phyloP scores from a whole-genome alignment of 1,284 basidiomycete genomes.

The Ustilago tritici region DNA sequence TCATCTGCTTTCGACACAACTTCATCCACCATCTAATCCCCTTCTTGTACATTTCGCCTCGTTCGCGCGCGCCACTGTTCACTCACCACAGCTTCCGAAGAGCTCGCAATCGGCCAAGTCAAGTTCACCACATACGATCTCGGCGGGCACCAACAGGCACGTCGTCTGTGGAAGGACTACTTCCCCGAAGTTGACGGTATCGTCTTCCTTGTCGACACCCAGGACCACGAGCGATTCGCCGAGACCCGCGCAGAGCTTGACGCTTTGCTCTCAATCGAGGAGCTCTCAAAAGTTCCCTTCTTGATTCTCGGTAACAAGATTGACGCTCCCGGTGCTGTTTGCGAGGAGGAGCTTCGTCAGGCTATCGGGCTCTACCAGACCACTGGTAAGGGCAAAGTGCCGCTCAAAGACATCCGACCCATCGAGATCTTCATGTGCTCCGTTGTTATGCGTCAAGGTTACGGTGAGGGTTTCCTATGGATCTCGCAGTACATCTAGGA shows the following conservation, averaged over 20 bases:
- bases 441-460: constrained; percentile 97
- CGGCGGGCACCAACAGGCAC: constrained; percentile 96
- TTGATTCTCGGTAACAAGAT: constrained; percentile 99
- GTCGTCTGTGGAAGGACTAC: constrained; percentile 99
- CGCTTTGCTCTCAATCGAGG: constrained; percentile 89
- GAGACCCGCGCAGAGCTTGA: constrained; percentile 98
- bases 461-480: constrained; percentile 99
- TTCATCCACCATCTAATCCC: too few species aligned
- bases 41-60: background rate
- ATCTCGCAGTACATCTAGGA: constrained; percentile 84
- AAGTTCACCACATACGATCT: constrained; percentile 99
- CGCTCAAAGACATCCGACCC: constrained; percentile 94
- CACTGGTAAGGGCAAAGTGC: constrained; percentile 98
- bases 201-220: constrained; percentile 96
- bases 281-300: constrained; percentile 89
- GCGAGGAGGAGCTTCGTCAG: constrained; percentile 96
- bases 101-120: constrained; percentile 97
- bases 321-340: constrained; percentile 95
- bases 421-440: constrained; percentile 99
- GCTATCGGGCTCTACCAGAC: constrained; percentile 97
- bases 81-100: constrained; percentile 85
- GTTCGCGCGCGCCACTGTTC: background rate
- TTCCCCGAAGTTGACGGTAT: constrained; percentile 99
- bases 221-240: constrained; percentile 93
- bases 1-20: background rate